Evolutionary conservation across 208 protist genomes (phyloP).

Genomic region (Acanthamoeba rhysodes): DNA sequence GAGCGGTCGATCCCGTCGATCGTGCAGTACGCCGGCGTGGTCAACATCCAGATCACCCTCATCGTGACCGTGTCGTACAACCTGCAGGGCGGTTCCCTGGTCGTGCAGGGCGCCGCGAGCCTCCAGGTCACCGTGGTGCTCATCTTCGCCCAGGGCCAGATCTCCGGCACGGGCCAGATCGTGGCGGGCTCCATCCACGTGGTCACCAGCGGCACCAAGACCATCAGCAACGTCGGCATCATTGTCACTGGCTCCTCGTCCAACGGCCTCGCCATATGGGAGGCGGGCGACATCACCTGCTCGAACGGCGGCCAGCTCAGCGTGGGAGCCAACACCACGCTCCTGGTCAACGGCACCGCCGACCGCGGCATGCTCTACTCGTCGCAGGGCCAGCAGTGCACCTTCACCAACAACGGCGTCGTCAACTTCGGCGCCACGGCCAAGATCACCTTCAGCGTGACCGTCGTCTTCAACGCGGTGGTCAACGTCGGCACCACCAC

Average conservation of each 20-base stretch:
- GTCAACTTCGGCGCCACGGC: constrained; percentile 46
- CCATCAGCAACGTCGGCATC: constrained; percentile 43
- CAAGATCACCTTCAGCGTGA: constrained; percentile 43
- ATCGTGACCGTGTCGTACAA: constrained; percentile 51
- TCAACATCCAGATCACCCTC: constrained; percentile 66
- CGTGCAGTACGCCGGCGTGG: constrained; percentile 29
- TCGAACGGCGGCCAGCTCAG: constrained; percentile 65
- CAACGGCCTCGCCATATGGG: constrained; percentile 32
- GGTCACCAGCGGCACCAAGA: neutral
- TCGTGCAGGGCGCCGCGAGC: constrained; percentile 44
- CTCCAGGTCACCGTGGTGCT: constrained; percentile 35
- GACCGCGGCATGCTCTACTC: constrained; percentile 47
- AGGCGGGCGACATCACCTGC: constrained; percentile 65
- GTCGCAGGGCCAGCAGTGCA: constrained; percentile 69
- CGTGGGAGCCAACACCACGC: neutral
- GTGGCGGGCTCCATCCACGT: neutral
- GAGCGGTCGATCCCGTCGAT: neutral
- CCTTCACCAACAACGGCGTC: constrained; percentile 65
- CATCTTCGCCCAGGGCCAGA: constrained; percentile 44
- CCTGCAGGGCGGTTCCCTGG: constrained; percentile 56
- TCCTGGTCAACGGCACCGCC: constrained; percentile 56
- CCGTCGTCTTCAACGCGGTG: constrained; percentile 19
- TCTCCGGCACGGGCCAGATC: constrained; percentile 65
- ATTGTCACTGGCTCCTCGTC: neutral
- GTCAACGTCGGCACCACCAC: constrained; percentile 1